Conservation (phyloP, 495 filamentous ascomycete species). For the Parachaetomium inaequale region DNA sequence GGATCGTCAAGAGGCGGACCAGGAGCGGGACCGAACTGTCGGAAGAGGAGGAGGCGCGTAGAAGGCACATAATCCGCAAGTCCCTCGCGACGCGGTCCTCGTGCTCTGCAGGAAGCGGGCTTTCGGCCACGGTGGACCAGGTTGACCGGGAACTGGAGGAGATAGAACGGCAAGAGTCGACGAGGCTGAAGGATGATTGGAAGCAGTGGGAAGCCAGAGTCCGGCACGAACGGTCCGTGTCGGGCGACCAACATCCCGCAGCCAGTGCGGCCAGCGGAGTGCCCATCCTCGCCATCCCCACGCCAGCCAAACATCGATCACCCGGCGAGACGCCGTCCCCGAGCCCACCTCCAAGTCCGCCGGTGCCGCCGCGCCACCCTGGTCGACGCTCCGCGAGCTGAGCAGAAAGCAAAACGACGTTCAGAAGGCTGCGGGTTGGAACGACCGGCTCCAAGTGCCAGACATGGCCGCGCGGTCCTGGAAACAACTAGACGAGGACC, state of each 20-base stretch:
- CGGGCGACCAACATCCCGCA: slow-evolving; percentile 30
- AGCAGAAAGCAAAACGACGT: not conserved
- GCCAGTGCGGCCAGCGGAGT: slow-evolving; percentile 3
- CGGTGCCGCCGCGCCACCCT: not conserved
- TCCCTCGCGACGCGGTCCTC: slow-evolving; percentile 42
- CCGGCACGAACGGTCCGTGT: slow-evolving; percentile 26
- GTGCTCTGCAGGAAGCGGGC: slow-evolving; percentile 15
- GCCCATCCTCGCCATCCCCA: slow-evolving; percentile 31
- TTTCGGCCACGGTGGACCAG: slow-evolving; percentile 2
- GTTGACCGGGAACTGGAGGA: slow-evolving; percentile 15
- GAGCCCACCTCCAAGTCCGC: not conserved
- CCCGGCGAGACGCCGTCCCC: slow-evolving; percentile 20
- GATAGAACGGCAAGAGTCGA: slow-evolving; percentile 21
- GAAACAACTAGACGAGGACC: too few relatives aligned
- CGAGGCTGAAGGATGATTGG: slow-evolving; percentile 30
- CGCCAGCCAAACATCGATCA: slow-evolving; percentile 28
- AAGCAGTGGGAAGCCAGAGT: slow-evolving; percentile 32
- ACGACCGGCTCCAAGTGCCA: not conserved
- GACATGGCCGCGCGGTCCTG: too few relatives aligned
- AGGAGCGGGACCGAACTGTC: slow-evolving; percentile 27
- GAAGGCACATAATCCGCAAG: slow-evolving; percentile 46
- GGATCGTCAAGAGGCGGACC: slow-evolving; percentile 26
- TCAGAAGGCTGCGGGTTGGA: not conserved
- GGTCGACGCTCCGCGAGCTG: not conserved
- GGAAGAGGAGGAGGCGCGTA: slow-evolving; percentile 38